Evolutionary conservation across 1,284 basidiomycete species (phyloP).

Genomic region (Papiliotrema fonsecae): DNA sequence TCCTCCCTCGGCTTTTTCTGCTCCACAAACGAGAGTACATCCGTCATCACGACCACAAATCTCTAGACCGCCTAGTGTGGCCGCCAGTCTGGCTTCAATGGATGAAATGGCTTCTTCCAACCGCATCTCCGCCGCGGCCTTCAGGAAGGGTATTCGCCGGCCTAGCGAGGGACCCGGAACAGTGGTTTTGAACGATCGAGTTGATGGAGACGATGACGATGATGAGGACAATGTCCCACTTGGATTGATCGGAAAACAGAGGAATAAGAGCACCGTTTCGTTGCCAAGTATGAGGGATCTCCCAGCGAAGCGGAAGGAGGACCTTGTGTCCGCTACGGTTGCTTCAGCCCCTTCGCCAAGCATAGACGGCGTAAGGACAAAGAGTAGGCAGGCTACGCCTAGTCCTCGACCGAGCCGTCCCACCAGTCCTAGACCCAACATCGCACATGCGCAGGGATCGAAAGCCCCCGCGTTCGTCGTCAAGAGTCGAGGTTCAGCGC

Average conservation of each 20-base stretch:
- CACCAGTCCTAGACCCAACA: not conserved
- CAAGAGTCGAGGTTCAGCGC: too few species aligned
- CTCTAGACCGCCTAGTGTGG: conserved; percentile 30
- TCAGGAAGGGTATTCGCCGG: conserved; percentile 34
- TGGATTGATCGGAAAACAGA: conserved; percentile 15
- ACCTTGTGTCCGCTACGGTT: not conserved
- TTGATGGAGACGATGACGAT: conserved; percentile 19
- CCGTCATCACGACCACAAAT: conserved; percentile 7
- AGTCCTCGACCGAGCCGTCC: conserved; percentile 1
- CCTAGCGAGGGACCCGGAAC: conserved; percentile 20
- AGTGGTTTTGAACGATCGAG: conserved; percentile 10
- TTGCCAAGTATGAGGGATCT: conserved; percentile 1
- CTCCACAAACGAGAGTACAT: too few species aligned
- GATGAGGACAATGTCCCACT: conserved; percentile 36
- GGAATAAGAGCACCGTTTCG: conserved; percentile 1
- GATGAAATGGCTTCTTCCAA: conserved; percentile 22
- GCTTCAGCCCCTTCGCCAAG: not conserved
- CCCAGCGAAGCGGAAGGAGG: not conserved
- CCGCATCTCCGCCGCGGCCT: conserved; percentile 36
- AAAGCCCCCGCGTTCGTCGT: not conserved
- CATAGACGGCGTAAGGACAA: not conserved
- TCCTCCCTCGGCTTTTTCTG: conserved; percentile 1
- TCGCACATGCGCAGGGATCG: not conserved
- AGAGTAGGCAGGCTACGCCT: not conserved
- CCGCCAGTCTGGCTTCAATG: conserved; percentile 21